Percentiles rank a stretch among this genome's conserved stretches.
Conservation (phyloP, 2,329 filamentous ascomycete genomes). For the Microthyrium microscopicum region DNA sequence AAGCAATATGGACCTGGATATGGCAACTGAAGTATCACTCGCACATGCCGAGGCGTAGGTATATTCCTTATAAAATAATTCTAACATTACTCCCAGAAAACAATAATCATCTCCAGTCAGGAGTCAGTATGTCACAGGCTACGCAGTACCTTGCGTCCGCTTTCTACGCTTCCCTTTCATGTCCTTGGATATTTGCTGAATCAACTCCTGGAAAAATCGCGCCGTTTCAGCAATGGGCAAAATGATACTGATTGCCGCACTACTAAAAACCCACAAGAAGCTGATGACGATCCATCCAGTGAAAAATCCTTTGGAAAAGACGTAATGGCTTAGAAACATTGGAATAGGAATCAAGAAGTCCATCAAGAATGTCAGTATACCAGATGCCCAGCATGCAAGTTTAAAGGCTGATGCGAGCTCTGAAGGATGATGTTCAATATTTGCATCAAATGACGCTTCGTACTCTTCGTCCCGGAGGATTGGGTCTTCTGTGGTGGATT, state of each 20-base stretch:
- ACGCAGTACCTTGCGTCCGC: too few relatives aligned
- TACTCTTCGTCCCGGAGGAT: conserved; percentile 2
- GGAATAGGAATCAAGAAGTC: conserved; percentile 25
- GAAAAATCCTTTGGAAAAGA: conserved; percentile 25
- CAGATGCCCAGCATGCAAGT: conserved; percentile 20
- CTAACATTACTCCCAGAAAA: too few relatives aligned
- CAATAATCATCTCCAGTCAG: too few relatives aligned
- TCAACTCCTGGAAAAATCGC: conserved; percentile 12
- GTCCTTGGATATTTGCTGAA: background rate
- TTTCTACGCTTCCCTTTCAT: background rate
- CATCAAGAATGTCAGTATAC: conserved; percentile 22
- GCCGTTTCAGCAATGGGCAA: conserved; percentile 27
- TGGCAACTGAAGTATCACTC: too few relatives aligned
- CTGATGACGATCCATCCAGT: conserved; percentile 24
- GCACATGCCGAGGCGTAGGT: too few relatives aligned
- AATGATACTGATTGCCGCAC: conserved; percentile 22
- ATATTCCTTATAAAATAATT: too few relatives aligned
- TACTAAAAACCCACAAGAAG: conserved; percentile 27
- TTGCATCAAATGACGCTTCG: conserved; percentile 15
- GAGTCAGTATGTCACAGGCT: too few relatives aligned
- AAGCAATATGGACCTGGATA: too few relatives aligned
- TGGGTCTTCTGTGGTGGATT: too few relatives aligned
- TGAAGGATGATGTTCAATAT: conserved; percentile 14
- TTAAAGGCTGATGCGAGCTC: conserved; percentile 20
- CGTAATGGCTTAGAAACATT: conserved; percentile 25